A percentile compares a stretch with the other conserved stretches of the same genome.
Evolutionary conservation across 1,139 yeast species (phyloP).

Genomic region (Blastobotrys persicus): DNA sequence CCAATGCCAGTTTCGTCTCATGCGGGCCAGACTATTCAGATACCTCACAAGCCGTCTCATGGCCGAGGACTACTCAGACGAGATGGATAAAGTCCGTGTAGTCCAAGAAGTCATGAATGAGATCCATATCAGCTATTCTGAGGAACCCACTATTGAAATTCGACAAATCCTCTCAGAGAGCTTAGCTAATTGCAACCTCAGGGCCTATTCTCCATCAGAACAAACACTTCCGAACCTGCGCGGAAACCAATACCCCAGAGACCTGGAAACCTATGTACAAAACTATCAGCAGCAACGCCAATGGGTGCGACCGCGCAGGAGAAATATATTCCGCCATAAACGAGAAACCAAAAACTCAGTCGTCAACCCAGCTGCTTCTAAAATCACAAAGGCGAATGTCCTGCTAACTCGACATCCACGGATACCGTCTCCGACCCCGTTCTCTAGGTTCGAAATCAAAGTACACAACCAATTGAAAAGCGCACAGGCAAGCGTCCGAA

Average conservation of each 20-base stretch:
- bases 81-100: slow-evolving; percentile 1
- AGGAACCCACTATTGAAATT: background rate
- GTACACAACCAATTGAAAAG: background rate
- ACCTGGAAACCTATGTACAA: background rate
- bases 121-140: slow-evolving; percentile 2
- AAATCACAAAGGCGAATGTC: background rate
- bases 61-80: background rate
- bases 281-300: background rate
- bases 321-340: background rate
- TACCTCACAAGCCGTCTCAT: slow-evolving; percentile 5
- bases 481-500: background rate
- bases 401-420: background rate
- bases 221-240: background rate
- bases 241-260: background rate
- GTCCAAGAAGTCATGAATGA: slow-evolving; percentile 7
- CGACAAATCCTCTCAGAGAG: slow-evolving; percentile 4
- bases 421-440: background rate
- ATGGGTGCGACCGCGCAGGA: background rate
- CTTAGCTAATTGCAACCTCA: slow-evolving; percentile 3
- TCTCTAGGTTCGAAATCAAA: slow-evolving; percentile 4
- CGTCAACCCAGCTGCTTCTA: background rate
- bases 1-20: slow-evolving; percentile 5
- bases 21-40: slow-evolving; percentile 7
- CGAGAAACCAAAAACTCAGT: background rate
- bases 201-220: slow-evolving; percentile 3